Evolutionary conservation across 768 basidiomycete species (phyloP).

Genomic region (Phylloporus arenicola): DNA sequence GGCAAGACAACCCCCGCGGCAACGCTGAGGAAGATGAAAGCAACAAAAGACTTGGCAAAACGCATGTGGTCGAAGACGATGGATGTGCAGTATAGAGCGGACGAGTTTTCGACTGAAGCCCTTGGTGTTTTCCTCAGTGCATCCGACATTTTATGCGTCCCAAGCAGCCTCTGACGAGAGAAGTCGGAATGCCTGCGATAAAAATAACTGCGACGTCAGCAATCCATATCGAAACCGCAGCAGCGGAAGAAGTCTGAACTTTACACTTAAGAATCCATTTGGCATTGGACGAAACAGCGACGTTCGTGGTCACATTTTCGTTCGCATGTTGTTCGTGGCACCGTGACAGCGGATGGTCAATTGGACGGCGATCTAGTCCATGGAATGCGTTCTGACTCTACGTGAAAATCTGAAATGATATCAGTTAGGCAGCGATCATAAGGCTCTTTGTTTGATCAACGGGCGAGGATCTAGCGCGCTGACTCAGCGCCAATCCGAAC

Average conservation of each 20-base stretch:
- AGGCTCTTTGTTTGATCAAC: too few species aligned
- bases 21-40: slow-evolving; percentile 3
- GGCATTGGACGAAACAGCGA: not conserved
- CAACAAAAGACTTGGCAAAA: not conserved
- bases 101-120: not conserved
- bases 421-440: not conserved
- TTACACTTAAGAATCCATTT: not conserved
- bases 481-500: not conserved
- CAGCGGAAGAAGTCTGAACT: not conserved
- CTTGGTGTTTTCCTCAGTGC: not conserved
- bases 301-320: not conserved
- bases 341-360: too few species aligned
- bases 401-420: not conserved
- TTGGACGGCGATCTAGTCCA: too few species aligned
- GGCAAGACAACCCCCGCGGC: slow-evolving; percentile 1
- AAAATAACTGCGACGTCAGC: not conserved
- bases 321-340: not conserved
- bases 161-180: not conserved
- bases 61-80: not conserved
- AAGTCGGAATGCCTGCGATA: not conserved
- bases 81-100: not conserved
- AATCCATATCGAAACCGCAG: not conserved
- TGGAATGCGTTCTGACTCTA: too few species aligned
- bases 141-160: not conserved
- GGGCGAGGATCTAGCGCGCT: not conserved